Evolutionary conservation across 129 eudicot species (phyloP).

Genomic region (Lactuca sativa): DNA sequence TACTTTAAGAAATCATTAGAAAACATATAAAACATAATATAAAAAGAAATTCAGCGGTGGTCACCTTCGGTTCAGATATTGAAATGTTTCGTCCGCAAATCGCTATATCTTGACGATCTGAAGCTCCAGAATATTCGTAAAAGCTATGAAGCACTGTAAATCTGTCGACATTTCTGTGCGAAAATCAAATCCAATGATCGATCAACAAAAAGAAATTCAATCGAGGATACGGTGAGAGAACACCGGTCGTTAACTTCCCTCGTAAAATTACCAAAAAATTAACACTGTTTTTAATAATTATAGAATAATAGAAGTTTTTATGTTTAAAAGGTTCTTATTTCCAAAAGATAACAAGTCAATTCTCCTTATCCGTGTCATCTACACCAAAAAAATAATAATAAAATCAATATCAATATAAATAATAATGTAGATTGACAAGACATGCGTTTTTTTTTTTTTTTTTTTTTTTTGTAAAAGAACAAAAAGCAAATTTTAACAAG

Average conservation of each 20-base stretch:
- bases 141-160: background rate
- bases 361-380: no score
- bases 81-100: conserved; percentile 1
- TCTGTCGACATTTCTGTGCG: background rate
- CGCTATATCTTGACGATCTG: conserved; percentile 2
- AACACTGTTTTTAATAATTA: no score
- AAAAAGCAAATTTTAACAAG: no score
- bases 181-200: background rate
- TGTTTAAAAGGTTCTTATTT: no score
- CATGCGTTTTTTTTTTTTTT: no score
- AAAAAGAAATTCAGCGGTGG: background rate
- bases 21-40: background rate
- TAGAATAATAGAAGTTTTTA: no score
- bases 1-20: background rate
- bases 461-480: no score
- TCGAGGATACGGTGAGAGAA: background rate
- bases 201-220: background rate
- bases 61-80: conserved; percentile 1
- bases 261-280: background rate
- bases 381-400: no score
- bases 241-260: background rate
- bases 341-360: no score
- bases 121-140: background rate
- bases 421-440: no score
- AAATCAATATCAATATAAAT: no score